Evolutionary conservation across 1,139 yeast genomes (phyloP).

Genomic region (Sugiyamaella pinicola): DNA sequence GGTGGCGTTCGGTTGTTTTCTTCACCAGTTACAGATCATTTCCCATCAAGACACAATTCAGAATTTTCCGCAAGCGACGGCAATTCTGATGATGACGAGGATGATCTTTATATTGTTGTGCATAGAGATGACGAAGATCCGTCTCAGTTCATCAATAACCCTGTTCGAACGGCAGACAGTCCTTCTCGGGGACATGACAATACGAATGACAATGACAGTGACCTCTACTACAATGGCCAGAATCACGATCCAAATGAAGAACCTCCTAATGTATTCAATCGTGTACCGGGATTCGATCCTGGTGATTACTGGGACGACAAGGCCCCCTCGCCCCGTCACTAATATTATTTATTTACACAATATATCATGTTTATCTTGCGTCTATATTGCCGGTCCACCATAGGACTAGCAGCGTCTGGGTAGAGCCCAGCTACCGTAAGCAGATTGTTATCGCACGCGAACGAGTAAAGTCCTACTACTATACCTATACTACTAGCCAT

Average conservation of each 20-base stretch:
- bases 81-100: conserved; percentile 20
- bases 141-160: background rate
- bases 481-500: no score
- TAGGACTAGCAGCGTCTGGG: no score
- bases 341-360: conserved; percentile 20
- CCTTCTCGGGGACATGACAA: background rate
- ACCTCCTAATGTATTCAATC: conserved; percentile 27
- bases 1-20: background rate
- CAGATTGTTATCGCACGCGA: no score
- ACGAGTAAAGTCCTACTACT: no score
- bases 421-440: no score
- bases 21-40: background rate
- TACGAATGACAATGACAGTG: background rate
- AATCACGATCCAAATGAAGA: conserved; percentile 10
- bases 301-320: conserved; percentile 43
- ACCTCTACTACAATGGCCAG: background rate
- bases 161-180: no score
- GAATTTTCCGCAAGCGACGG: background rate
- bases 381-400: no score
- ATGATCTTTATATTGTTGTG: conserved; percentile 21
- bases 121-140: conserved; percentile 14
- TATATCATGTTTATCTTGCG: no score
- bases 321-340: conserved; percentile 18
- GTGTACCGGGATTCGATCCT: conserved; percentile 37
- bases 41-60: conserved; percentile 2